Percentiles rank a stretch among this genome's conserved stretches.
Evolutionary conservation across 768 basidiomycete genomes (phyloP).

Genomic region (Naganishia friedmannii): DNA sequence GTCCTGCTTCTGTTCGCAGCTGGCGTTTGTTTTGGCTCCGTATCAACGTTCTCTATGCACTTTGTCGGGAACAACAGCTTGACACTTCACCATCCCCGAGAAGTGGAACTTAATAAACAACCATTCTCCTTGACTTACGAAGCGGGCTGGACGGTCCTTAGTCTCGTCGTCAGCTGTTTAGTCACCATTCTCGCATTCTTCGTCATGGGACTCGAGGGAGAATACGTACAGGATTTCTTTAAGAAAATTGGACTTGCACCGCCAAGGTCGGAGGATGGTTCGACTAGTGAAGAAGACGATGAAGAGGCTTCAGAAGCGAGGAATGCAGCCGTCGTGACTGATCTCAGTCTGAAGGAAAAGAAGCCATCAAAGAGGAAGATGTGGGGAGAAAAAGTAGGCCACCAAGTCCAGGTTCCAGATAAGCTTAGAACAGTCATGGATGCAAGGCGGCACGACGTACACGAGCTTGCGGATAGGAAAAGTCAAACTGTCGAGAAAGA

Average conservation of each 20-base stretch:
- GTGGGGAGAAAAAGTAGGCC: background rate
- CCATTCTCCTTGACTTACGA: constrained; percentile 46
- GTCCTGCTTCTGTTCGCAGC: constrained; percentile 45
- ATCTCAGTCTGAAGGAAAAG: constrained; percentile 18
- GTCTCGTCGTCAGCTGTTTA: constrained; percentile 44
- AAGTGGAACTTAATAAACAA: constrained; percentile 28
- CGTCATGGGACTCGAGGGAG: constrained; percentile 49
- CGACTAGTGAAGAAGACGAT: background rate
- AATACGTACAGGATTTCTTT: constrained; percentile 7
- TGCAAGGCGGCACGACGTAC: background rate
- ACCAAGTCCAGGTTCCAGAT: background rate
- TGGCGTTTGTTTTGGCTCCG: constrained; percentile 49
- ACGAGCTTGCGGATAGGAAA: background rate
- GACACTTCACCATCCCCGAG: constrained; percentile 42
- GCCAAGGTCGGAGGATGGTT: background rate
- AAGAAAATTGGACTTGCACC: background rate
- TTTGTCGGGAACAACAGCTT: constrained; percentile 53
- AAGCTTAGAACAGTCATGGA: background rate
- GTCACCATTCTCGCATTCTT: constrained; percentile 52
- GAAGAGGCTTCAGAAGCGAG: background rate
- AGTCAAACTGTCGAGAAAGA: background rate
- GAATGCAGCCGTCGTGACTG: constrained; percentile 8
- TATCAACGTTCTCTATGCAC: constrained; percentile 53
- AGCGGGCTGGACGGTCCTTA: constrained; percentile 49
- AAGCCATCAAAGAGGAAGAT: background rate